Evolutionary conservation across 2,329 filamentous ascomycete genomes (phyloP).

Genomic region (Exophiala sideris): DNA sequence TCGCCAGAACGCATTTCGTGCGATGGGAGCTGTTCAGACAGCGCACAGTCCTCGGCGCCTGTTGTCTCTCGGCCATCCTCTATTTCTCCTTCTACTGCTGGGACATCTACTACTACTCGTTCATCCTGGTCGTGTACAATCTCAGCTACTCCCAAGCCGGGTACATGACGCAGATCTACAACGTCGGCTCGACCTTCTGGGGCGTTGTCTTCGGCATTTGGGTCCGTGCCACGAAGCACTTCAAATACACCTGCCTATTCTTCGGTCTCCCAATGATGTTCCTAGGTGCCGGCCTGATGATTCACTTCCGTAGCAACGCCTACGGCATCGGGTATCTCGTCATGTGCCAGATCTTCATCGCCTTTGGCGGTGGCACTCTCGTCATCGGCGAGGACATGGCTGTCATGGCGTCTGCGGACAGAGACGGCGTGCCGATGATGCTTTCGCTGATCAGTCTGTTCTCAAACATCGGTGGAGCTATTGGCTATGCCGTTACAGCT

Average conservation of each 20-base stretch:
- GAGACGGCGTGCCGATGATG: slow-evolving; percentile 52
- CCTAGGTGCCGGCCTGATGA: slow-evolving; percentile 51
- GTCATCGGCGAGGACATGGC: slow-evolving; percentile 55
- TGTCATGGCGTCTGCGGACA: slow-evolving; percentile 50
- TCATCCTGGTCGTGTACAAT: slow-evolving; percentile 52
- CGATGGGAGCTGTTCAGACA: slow-evolving; percentile 48
- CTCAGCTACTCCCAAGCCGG: slow-evolving; percentile 40
- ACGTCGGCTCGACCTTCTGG: slow-evolving; percentile 56
- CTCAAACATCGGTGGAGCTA: slow-evolving; percentile 34
- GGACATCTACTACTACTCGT: slow-evolving; percentile 52
- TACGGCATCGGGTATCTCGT: slow-evolving; percentile 49
- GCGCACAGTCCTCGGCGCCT: slow-evolving; percentile 51
- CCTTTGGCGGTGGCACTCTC: slow-evolving; percentile 49
- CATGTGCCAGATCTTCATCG: slow-evolving; percentile 54
- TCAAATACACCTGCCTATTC: slow-evolving; percentile 50
- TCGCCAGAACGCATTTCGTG: slow-evolving; percentile 52
- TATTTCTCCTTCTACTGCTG: slow-evolving; percentile 50
- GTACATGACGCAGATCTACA: slow-evolving; percentile 41
- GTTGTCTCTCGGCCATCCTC: slow-evolving; percentile 45
- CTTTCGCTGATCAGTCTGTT: slow-evolving; percentile 42
- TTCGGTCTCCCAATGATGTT: slow-evolving; percentile 50
- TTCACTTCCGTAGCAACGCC: slow-evolving; percentile 50
- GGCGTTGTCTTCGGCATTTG: slow-evolving; percentile 43
- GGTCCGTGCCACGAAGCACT: slow-evolving; percentile 48
- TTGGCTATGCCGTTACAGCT: slow-evolving; percentile 33